Conservation (phyloP, 2,329 filamentous ascomycete genomes). For the Colletotrichum eleusines region DNA sequence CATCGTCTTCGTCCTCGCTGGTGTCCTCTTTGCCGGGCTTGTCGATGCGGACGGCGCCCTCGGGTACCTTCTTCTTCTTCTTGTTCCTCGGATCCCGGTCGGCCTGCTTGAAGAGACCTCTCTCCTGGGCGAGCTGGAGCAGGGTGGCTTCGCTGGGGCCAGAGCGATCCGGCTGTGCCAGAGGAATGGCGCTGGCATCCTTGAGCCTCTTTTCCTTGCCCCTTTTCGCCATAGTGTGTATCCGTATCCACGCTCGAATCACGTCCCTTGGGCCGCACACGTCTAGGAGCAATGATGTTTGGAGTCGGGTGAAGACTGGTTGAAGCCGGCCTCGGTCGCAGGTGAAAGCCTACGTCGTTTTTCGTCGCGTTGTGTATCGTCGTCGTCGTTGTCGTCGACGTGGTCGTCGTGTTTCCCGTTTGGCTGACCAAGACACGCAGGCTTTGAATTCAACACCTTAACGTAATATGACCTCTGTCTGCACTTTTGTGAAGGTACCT, state of each 20-base stretch:
- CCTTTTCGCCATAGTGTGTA: constrained; percentile 48
- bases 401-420: constrained; percentile 9
- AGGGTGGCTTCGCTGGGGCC: constrained; percentile 73
- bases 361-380: no score
- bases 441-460: background rate
- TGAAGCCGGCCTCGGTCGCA: background rate
- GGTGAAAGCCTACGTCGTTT: background rate
- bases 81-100: constrained; percentile 55
- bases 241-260: no score
- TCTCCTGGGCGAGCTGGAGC: constrained; percentile 77
- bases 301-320: background rate
- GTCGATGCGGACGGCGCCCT: constrained; percentile 34
- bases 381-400: constrained; percentile 1
- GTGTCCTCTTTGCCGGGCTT: constrained; percentile 27
- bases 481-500: background rate
- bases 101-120: constrained; percentile 67
- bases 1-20: constrained; percentile 46
- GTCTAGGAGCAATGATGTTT: background rate
- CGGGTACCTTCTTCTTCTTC: constrained; percentile 49
- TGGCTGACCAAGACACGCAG: constrained; percentile 25
- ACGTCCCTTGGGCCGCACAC: background rate
- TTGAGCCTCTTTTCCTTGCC: constrained; percentile 64
- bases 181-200: constrained; percentile 65
- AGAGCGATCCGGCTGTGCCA: constrained; percentile 77
- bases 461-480: no score